Evolutionary conservation across 345 rosid genomes (phyloP).

Genomic region (Eucalyptus marginata): DNA sequence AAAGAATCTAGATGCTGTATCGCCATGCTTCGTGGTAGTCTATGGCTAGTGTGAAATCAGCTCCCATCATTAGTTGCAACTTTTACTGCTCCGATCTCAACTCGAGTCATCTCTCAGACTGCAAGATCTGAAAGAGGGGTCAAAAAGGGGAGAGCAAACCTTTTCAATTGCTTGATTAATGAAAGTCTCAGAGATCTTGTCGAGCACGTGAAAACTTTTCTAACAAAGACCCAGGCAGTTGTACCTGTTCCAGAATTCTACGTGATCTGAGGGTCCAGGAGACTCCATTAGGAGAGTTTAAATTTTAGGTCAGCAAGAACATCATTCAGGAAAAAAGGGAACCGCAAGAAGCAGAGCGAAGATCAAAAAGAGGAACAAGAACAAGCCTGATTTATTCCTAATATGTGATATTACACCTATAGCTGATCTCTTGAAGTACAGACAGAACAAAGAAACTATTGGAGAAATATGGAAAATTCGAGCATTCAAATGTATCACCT

Average conservation of each 20-base stretch:
- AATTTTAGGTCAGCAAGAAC: not conserved
- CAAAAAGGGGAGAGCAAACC: not conserved
- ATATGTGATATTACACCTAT: not conserved
- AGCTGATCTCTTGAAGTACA: not conserved
- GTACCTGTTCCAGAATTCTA: not conserved
- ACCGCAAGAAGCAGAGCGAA: not conserved
- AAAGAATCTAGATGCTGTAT: conserved; percentile 20
- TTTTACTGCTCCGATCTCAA: not conserved
- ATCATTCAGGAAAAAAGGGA: not conserved
- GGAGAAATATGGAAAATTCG: not conserved
- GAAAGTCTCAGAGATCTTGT: not conserved
- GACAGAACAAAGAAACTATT: not conserved
- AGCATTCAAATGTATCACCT: conserved; percentile 10
- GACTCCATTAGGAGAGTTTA: not conserved
- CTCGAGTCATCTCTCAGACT: not conserved
- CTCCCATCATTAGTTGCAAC: not conserved
- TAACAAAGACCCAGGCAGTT: not conserved
- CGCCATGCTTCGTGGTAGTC: conserved; percentile 39
- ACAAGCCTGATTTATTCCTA: not conserved
- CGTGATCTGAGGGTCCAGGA: not conserved
- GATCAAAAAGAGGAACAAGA: not conserved
- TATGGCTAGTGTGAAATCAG: conserved; percentile 2
- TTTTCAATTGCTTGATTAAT: not conserved
- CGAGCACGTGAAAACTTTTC: not conserved
- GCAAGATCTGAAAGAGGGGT: not conserved